A percentile compares a stretch with the other conserved stretches of the same genome.
Evolutionary conservation across 441 rosid genomes (phyloP).

Genomic region (Omphalea diandra): DNA sequence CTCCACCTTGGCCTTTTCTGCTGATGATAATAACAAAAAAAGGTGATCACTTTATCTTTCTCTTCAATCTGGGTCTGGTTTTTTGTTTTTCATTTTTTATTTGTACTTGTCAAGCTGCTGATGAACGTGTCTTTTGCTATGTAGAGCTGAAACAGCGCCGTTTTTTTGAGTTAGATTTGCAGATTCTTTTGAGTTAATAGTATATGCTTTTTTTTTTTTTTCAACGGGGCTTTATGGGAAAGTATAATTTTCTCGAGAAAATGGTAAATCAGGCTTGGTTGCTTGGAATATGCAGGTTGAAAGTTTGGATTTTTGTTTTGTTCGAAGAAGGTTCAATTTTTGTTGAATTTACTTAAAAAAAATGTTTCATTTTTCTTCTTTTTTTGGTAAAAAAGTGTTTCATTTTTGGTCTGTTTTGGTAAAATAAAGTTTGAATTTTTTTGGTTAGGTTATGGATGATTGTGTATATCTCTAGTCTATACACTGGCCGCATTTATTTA

Average conservation of each 20-base stretch:
- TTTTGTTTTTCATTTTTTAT: no score
- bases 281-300: constrained; percentile 1
- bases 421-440: constrained; percentile 28
- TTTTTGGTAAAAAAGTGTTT: no score
- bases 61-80: not conserved
- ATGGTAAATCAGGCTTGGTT: constrained; percentile 19
- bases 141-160: no score
- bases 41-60: not conserved
- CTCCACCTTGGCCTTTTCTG: constrained; percentile 1
- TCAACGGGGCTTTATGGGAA: no score
- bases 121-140: no score
- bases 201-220: not conserved
- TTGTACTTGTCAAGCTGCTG: no score
- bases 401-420: no score
- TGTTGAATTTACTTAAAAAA: no score
- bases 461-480: not conserved
- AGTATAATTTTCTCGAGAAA: constrained; percentile 17
- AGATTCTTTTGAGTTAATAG: not conserved
- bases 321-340: no score
- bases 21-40: no score
- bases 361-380: no score
- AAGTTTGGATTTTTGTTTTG: constrained; percentile 29
- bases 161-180: not conserved
- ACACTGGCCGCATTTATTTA: constrained; percentile 17
- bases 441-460: not conserved